A percentile compares a stretch with the other conserved stretches of the same genome.
These are phyloP conservation scores for Aspergillus floridensis DNA, from an alignment of 2,329 filamentous ascomycete genomes.

Conservation along the genomic window DNA sequence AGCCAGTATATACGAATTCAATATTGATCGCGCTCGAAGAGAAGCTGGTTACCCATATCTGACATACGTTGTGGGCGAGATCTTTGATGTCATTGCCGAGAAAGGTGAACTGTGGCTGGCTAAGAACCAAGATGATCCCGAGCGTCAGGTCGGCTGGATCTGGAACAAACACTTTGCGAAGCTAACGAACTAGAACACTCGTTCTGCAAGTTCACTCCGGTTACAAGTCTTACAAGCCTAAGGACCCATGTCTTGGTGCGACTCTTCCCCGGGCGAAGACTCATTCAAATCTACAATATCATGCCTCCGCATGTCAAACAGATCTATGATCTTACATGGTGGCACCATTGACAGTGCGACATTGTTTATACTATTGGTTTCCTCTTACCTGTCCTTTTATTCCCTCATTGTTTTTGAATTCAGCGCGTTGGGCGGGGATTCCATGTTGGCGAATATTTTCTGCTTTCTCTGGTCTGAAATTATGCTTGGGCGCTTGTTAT, in stretches of 20 bases:
- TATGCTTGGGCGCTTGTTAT: neutral
- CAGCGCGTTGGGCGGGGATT: neutral
- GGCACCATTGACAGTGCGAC: neutral
- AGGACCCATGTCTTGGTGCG: neutral
- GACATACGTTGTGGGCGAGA: conserved; percentile 92
- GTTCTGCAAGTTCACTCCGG: neutral
- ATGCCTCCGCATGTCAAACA: neutral
- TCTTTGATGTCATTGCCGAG: conserved; percentile 89
- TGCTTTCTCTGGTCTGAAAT: neutral
- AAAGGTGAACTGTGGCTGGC: conserved; percentile 98
- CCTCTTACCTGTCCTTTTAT: neutral
- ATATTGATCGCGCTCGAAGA: conserved; percentile 85
- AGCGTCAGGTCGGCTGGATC: conserved; percentile 85
- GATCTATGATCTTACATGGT: neutral
- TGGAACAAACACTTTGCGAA: conserved; percentile 97
- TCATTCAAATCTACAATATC: neutral
- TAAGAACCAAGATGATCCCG: conserved; percentile 89
- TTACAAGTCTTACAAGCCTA: neutral
- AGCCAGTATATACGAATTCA: conserved; percentile 93
- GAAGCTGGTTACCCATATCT: conserved; percentile 96
- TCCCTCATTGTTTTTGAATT: neutral
- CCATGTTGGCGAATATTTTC: neutral
- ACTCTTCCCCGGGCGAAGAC: neutral
- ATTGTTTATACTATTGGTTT: neutral
- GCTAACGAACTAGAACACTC: conserved; percentile 30